These are phyloP conservation scores for Boletus subparvulus DNA, from an alignment of 768 basidiomycete genomes.

Conservation along the genomic window DNA sequence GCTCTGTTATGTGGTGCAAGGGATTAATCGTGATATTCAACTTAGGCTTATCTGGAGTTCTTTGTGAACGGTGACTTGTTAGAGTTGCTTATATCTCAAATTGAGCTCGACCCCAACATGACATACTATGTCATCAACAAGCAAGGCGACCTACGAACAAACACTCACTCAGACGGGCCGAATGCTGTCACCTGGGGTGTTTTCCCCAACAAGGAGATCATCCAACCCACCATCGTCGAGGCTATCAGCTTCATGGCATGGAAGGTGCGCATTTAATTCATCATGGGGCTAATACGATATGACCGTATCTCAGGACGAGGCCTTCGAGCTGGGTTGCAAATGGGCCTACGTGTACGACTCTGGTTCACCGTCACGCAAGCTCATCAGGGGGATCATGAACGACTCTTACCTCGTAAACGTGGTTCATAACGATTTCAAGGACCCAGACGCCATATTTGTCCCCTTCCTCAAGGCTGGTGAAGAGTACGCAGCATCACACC, in stretches of 20 bases:
- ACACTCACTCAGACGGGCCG: slow-evolving; percentile 92
- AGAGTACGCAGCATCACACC: slow-evolving; percentile 47
- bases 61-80: slow-evolving; percentile 81
- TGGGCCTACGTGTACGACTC: slow-evolving; percentile 89
- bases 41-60: slow-evolving; percentile 92
- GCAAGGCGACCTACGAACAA: slow-evolving; percentile 90
- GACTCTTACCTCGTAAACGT: slow-evolving; percentile 87
- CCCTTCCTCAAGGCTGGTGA: slow-evolving; percentile 81
- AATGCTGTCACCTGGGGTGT: slow-evolving; percentile 99
- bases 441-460: slow-evolving; percentile 77
- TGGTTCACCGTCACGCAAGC: slow-evolving; percentile 67
- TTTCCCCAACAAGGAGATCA: slow-evolving; percentile 94
- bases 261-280: slow-evolving; percentile 58
- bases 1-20: not conserved
- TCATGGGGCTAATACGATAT: not conserved
- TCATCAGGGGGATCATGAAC: slow-evolving; percentile 80
- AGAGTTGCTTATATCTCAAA: slow-evolving; percentile 68
- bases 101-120: slow-evolving; percentile 83
- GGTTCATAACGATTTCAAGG: slow-evolving; percentile 94
- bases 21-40: not conserved
- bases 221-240: slow-evolving; percentile 96
- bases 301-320: slow-evolving; percentile 70
- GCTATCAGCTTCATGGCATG: slow-evolving; percentile 98
- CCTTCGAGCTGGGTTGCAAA: slow-evolving; percentile 86
- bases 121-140: slow-evolving; percentile 99